These are phyloP conservation scores for Penicillium crustosum DNA, from an alignment of 2,329 filamentous ascomycete species.

Conservation along the genomic window DNA sequence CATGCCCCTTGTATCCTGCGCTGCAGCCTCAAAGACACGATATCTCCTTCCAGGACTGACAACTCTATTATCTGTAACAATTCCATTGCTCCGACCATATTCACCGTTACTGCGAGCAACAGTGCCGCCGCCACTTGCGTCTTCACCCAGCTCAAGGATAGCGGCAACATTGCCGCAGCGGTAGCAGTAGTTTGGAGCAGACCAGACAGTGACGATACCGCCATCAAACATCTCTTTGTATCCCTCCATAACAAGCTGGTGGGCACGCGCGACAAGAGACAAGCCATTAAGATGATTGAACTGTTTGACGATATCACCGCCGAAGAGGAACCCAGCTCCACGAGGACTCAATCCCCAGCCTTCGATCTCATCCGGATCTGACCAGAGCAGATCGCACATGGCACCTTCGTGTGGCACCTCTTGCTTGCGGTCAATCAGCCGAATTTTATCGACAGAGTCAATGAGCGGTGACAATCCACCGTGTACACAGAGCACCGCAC, in stretches of 20 bases:
- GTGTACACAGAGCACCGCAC: constrained; percentile 92
- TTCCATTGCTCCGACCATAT: constrained; percentile 44
- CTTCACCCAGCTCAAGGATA: constrained; percentile 87
- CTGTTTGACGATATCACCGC: constrained; percentile 88
- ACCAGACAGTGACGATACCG: constrained; percentile 98
- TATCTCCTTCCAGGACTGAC: constrained; percentile 83
- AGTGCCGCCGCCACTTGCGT: constrained; percentile 71
- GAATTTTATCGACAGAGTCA: constrained; percentile 92
- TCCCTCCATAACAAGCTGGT: constrained; percentile 98
- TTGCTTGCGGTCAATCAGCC: constrained; percentile 91
- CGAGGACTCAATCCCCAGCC: constrained; percentile 94
- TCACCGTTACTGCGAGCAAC: constrained; percentile 62
- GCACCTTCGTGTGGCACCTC: constrained; percentile 97
- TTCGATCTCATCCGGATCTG: constrained; percentile 95
- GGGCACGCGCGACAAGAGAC: constrained; percentile 85
- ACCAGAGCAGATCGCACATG: constrained; percentile 99
- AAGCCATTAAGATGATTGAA: constrained; percentile 96
- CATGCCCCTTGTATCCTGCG: constrained; percentile 95
- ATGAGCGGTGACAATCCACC: constrained; percentile 89
- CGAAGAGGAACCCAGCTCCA: constrained; percentile 93
- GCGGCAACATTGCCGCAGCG: constrained; percentile 94
- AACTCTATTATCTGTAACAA: constrained; percentile 53
- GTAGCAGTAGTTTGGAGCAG: constrained; percentile 95
- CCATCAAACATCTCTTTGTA: constrained; percentile 99
- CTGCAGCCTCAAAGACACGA: constrained; percentile 92